Base-by-base conservation (phyloP, 495 filamentous ascomycete genomes). In the Neurospora cerealis region DNA sequence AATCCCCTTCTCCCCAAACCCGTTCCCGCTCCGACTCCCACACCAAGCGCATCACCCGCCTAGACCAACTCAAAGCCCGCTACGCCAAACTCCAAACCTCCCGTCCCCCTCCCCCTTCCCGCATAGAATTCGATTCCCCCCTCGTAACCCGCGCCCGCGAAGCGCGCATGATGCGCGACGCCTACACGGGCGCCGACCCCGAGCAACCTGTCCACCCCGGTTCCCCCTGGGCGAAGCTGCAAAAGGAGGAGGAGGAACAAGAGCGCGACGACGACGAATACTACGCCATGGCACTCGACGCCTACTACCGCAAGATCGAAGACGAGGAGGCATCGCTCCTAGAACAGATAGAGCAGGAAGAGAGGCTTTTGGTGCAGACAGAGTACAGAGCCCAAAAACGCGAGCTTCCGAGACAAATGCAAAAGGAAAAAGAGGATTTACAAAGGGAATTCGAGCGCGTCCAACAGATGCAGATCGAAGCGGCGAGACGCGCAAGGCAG, bases 201-300 rank as follows among this genome's bases (percentile, higher is more conserved):
- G 0, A 0, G 0, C n/a, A 8, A 3, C n/a, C 44, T 0, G 8
- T 11, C 0, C 44, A n/a, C 3, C n/a, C 44, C 0, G n/a, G 44
- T 2, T 48, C 44, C 0, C 44, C 44, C 2, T 48, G 44, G 44
- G 44, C 44, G 0, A 19, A n/a, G 3, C 8, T 48, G 2, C 44
- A 48, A 19, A 48, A 48, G 2, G 3, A 21, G 1, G n/a, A 4
- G 0, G n/a, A 48, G 0, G n/a, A 8, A 0, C 7, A 24, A 11
- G n/a, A 48, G 2, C n/a, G n/a, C n/a, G n/a, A n/a, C n/a, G 44
- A 48, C 7, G 44, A 48, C 8, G 44, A 48, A 3, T 48, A 10
- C 8, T 48, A 21, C n/a, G 44, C 44, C 8, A 10, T 11, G 3
- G 42, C n/a, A 10, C 1, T 10, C 8, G 44, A 48, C 2, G 1